A percentile compares a stretch with the other conserved stretches of the same genome.
phyloP scores from a whole-genome alignment of 2,329 filamentous ascomycete species.

The Zasmidium citrigriseum region DNA sequence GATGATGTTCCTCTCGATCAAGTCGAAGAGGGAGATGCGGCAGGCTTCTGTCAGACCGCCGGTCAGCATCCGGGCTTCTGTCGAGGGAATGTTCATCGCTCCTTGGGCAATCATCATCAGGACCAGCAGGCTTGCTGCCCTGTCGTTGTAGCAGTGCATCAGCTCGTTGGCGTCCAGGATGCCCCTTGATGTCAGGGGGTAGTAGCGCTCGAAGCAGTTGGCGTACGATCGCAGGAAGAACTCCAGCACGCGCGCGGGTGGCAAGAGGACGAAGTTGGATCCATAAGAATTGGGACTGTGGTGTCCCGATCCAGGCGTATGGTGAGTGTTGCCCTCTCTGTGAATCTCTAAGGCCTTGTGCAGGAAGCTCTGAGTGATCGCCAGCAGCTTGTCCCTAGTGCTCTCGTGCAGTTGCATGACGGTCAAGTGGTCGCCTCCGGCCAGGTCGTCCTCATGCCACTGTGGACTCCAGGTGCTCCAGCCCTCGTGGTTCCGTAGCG shows the following conservation, averaged over 20 bases:
- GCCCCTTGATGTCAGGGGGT: slow-evolving; percentile 61
- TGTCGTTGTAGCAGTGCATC: slow-evolving; percentile 62
- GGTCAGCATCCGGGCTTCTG: slow-evolving; percentile 66
- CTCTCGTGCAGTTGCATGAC: slow-evolving; percentile 54
- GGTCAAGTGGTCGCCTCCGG: slow-evolving; percentile 47
- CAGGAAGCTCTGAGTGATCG: slow-evolving; percentile 69
- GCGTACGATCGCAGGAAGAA: slow-evolving; percentile 68
- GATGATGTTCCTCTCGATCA: slow-evolving; percentile 71
- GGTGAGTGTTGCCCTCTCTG: slow-evolving; percentile 42
- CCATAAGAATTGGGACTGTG: slow-evolving; percentile 52
- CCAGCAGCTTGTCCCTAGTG: slow-evolving; percentile 69
- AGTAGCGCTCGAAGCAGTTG: slow-evolving; percentile 67
- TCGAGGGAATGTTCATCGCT: slow-evolving; percentile 64
- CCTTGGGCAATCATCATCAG: slow-evolving; percentile 74
- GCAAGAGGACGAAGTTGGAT: slow-evolving; percentile 66
- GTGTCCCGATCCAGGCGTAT: slow-evolving; percentile 15
- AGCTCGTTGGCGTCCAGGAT: slow-evolving; percentile 67
- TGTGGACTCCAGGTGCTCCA: slow-evolving; percentile 55
- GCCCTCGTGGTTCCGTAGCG: slow-evolving; percentile 52
- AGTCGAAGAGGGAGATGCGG: slow-evolving; percentile 70
- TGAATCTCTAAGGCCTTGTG: slow-evolving; percentile 72
- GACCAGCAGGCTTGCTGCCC: slow-evolving; percentile 65
- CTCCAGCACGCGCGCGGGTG: slow-evolving; percentile 66
- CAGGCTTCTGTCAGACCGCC: slow-evolving; percentile 70
- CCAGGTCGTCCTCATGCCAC: slow-evolving; percentile 51